Evolutionary conservation across 257 asterid species (phyloP).

Genomic region (Nicotiana noctiflora): DNA sequence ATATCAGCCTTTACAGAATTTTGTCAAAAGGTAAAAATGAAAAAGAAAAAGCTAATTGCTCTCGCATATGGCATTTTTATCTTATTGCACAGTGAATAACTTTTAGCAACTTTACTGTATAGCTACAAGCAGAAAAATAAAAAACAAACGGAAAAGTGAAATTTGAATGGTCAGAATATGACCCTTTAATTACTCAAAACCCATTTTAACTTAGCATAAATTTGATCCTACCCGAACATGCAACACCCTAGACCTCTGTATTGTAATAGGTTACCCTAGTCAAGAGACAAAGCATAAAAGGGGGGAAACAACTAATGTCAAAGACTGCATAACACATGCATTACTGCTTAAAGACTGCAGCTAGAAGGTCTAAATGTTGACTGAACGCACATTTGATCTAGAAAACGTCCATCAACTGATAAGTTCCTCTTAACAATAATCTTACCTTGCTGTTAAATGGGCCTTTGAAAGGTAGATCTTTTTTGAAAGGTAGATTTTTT

Average conservation of each 20-base stretch:
- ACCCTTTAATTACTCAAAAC: background rate
- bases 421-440: background rate
- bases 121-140: background rate
- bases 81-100: background rate
- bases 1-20: background rate
- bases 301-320: background rate
- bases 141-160: background rate
- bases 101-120: background rate
- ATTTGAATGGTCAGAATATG: background rate
- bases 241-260: background rate
- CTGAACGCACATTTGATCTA: background rate
- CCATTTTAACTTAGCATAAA: background rate
- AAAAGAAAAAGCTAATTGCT: background rate
- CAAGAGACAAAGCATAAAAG: background rate
- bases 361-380: background rate
- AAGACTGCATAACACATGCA: background rate
- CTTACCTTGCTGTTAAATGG: conserved; percentile 34
- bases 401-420: background rate
- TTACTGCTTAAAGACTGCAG: background rate
- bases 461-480: conserved; percentile 4
- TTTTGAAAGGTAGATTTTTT: conserved; percentile 37
- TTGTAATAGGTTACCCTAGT: background rate
- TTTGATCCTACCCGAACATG: background rate
- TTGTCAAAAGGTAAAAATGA: background rate
- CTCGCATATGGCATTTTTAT: background rate